These are phyloP conservation scores for Podospora comata DNA, from an alignment of 495 filamentous ascomycete species.

Conservation along the genomic window DNA sequence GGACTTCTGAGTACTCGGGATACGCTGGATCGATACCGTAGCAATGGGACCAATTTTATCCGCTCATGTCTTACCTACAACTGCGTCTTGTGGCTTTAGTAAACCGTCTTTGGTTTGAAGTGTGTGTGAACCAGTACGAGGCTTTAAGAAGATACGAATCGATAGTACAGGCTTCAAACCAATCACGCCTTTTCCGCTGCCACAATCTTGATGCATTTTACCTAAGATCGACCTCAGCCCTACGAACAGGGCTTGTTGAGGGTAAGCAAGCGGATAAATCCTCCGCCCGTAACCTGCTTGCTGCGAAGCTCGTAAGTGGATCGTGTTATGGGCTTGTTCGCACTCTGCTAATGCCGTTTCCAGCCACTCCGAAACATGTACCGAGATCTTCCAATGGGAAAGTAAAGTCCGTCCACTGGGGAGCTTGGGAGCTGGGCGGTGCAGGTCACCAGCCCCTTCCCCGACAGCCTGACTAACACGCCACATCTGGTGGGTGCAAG, in stretches of 20 bases:
- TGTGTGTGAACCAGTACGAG: neutral
- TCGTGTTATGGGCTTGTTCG: neutral
- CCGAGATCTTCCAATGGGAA: neutral
- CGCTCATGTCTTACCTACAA: neutral
- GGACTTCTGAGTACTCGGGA: neutral
- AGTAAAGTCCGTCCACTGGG: neutral
- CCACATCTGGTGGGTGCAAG: neutral
- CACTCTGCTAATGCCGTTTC: neutral
- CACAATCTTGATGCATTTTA: neutral
- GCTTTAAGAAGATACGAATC: neutral
- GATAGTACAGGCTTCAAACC: neutral
- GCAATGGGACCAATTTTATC: neutral
- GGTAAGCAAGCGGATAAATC: neutral
- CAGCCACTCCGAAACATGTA: neutral
- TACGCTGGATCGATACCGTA: neutral
- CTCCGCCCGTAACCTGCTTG: neutral
- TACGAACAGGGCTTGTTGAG: neutral
- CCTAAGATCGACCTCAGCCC: neutral
- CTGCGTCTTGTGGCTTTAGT: neutral
- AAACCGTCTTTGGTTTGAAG: neutral
- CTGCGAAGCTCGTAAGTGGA: neutral
- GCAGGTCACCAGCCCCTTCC: neutral
- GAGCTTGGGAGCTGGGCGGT: neutral
- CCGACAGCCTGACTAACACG: neutral
- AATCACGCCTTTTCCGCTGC: neutral